Percentiles rank a stretch among this genome's conserved stretches.
Conservation (phyloP, 2,329 filamentous ascomycete species). For the Monosporascus sp. region DNA sequence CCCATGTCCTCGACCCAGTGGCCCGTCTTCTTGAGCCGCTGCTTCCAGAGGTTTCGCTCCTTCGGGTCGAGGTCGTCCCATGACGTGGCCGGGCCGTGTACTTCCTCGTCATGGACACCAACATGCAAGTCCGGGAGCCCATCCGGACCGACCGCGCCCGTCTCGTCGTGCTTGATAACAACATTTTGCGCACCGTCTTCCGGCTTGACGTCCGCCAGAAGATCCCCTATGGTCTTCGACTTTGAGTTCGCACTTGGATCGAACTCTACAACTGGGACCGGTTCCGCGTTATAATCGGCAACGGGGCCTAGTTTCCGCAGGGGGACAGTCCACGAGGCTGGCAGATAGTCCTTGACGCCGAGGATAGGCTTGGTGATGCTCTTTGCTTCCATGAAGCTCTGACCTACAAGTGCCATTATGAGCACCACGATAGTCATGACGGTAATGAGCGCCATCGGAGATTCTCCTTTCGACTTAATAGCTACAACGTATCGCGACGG, state of each 20-base stretch:
- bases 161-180: conserved; percentile 29
- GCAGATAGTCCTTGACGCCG: conserved; percentile 51
- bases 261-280: not conserved
- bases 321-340: conserved; percentile 30
- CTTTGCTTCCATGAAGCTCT: conserved; percentile 59
- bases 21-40: conserved; percentile 61
- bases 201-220: conserved; percentile 29
- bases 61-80: conserved; percentile 67
- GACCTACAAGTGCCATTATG: conserved; percentile 56
- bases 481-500: conserved; percentile 66
- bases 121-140: conserved; percentile 30
- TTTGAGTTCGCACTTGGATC: not conserved
- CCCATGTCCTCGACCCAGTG: conserved; percentile 78
- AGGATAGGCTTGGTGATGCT: conserved; percentile 52
- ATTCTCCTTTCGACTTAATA: conserved; percentile 48
- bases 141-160: conserved; percentile 17
- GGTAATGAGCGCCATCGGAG: conserved; percentile 46
- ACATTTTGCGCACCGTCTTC: conserved; percentile 21
- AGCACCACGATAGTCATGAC: conserved; percentile 53
- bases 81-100: conserved; percentile 48
- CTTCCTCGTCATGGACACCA: conserved; percentile 41
- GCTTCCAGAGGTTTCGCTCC: conserved; percentile 65
- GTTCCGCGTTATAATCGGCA: conserved; percentile 19
- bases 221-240: conserved; percentile 24
- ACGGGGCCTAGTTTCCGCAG: conserved; percentile 21